Evolutionary conservation across 305 asterid genomes (phyloP), one percentile per base, ranked within the genome.

Genomic region (Rubia balearica): DNA sequence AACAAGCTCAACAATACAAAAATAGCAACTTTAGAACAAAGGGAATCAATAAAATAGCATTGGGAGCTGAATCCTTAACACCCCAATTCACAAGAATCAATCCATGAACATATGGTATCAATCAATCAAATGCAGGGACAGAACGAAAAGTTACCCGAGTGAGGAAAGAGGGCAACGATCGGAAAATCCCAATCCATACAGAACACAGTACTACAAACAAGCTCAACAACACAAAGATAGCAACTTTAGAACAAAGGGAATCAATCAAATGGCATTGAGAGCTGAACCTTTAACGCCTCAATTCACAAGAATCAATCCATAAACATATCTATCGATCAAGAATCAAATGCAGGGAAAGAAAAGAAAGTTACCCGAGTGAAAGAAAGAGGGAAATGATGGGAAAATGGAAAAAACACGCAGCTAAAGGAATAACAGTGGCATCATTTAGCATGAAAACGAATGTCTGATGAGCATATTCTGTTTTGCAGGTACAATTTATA

Each of bases 391-490:
- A 55, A 53, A 24, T 30, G 68, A 56, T 33, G 11, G 57, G 71
- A 68, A 51, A 55, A 33, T 45, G 24, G 0, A 24, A 24, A 24
- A 24, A 24, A 24, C 24, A 48, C 17, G 33, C 12, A 56, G 27
- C 27, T 56, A 56, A 24, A 40, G 60, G 41, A 71, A 72, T 27
- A 69, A 38, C 67, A 51, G 57, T 67, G 74, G 81, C 73, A 79
- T 75, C 64, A 75, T 70, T 33, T 45, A 61, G 78, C 84, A 65
- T 69, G 48, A 65, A 70, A 71, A 51, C 24, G 80, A 76, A 78
- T 76, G 85, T 82, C 76, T 67, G 72, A 71, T 63, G 59, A 78
- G 85, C 83, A 81, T 81, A 81, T 81, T 84, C 85, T 71, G 72
- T 75, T 68, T 42, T 53, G 30, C 76, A 66, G 65, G 48, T 0